Conservation (phyloP, 257 asterid species). For the Solanum megistacrolobum region DNA sequence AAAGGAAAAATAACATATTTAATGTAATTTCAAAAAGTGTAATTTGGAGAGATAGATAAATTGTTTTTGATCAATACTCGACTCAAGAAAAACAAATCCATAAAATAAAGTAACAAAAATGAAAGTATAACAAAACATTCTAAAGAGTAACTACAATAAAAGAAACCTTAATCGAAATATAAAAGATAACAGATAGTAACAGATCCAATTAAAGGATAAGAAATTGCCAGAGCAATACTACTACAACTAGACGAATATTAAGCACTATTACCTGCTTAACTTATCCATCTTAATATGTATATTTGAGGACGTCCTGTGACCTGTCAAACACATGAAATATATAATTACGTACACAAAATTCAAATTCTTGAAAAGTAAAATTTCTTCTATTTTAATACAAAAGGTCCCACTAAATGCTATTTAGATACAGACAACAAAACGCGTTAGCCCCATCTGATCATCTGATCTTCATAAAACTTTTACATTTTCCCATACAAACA, state of each 20-base stretch:
- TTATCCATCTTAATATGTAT: background rate
- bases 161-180: too few species aligned
- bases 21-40: too few species aligned
- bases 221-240: background rate
- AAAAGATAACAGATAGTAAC: too few species aligned
- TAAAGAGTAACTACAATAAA: too few species aligned
- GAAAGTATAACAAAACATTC: too few species aligned
- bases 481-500: background rate
- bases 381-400: background rate
- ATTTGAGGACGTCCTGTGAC: background rate
- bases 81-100: too few species aligned
- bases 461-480: background rate
- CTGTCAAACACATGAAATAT: background rate
- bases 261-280: too few species aligned
- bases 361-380: background rate
- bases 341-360: background rate
- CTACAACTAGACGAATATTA: background rate
- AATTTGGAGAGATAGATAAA: too few species aligned
- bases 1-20: too few species aligned
- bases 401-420: background rate
- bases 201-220: too few species aligned
- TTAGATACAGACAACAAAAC: background rate
- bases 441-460: background rate
- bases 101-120: too few species aligned
- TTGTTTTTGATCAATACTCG: too few species aligned